A percentile compares a stretch with the other conserved stretches of the same genome.
phyloP scores from a whole-genome alignment of 2,329 filamentous ascomycete genomes.

The Arthrobotrys musiformis region DNA sequence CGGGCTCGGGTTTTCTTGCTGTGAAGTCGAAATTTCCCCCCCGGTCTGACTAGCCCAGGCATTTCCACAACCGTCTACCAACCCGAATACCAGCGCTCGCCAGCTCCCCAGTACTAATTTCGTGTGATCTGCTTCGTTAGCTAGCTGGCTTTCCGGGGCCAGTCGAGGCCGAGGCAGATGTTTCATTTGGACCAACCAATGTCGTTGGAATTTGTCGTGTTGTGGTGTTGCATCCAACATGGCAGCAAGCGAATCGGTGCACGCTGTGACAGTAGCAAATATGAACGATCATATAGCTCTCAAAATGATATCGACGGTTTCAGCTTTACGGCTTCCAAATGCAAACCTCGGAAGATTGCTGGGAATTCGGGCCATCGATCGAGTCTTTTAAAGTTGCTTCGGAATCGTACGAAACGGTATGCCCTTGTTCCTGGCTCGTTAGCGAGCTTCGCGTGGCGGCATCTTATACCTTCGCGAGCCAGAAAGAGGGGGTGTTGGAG shows the following conservation, averaged over 20 bases:
- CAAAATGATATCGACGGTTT: slow-evolving; percentile 48
- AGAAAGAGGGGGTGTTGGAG: slow-evolving; percentile 48
- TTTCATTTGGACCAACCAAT: slow-evolving; percentile 36
- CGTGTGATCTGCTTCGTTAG: slow-evolving; percentile 10
- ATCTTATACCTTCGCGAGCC: slow-evolving; percentile 48
- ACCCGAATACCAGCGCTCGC: slow-evolving; percentile 19
- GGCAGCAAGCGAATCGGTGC: neutral
- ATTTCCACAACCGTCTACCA: slow-evolving; percentile 27
- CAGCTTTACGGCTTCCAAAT: slow-evolving; percentile 47
- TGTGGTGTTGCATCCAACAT: slow-evolving; percentile 50
- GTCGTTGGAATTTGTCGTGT: slow-evolving; percentile 44
- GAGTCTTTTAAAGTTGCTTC: slow-evolving; percentile 28
- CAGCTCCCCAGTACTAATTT: slow-evolving; percentile 31
- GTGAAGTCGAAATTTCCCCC: neutral
- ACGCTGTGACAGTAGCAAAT: slow-evolving; percentile 13
- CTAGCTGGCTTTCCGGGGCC: neutral
- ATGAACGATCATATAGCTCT: slow-evolving; percentile 18
- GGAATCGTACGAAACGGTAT: slow-evolving; percentile 45
- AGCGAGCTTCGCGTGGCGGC: slow-evolving; percentile 56
- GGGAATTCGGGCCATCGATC: slow-evolving; percentile 44
- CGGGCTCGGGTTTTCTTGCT: neutral
- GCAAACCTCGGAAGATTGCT: slow-evolving; percentile 42
- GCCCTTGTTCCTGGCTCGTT: slow-evolving; percentile 48
- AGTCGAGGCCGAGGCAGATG: slow-evolving; percentile 19
- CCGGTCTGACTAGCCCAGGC: slow-evolving; percentile 8